Evolutionary conservation across 2,329 filamentous ascomycete genomes (phyloP), one percentile per base, ranked within the genome.

Genomic region (Elsinoe perseae): DNA sequence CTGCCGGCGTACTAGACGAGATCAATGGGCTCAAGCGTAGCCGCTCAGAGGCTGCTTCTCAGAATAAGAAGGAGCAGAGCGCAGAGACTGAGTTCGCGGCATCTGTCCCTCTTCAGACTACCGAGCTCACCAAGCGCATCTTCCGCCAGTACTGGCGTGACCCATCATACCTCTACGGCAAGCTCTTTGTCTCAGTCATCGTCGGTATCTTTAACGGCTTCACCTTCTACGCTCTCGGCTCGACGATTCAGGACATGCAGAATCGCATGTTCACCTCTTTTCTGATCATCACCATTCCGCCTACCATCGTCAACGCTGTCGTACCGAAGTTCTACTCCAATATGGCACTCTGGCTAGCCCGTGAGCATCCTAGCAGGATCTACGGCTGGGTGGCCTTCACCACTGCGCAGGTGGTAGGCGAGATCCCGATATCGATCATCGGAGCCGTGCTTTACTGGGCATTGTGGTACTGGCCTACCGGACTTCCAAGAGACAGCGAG

Each of bases 261-360:
- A 83, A 87, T 70, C 80, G 86, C 63, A 84, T 90, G 80, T 91
- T 92, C 75, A 86, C 85, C 20, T 79, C 84, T 59, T 77, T 85
- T 52, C 69, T 85, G 34, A 76, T 76, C 60, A 57, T 77, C 27
- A 68, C 75, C 38, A 69, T 89, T 54, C 84, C 86, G 0, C 83
- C 86, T 0, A 84, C 85, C 21, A 76, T 90, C 52, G 79, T 91
- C 65, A 90, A 90, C 68, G 80, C 76, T 10, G 80, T 89, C 2
- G 79, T 90, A 1, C 84, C 87, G n/a, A 89, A 87, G 62, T 91
- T 90, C 76, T 87, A 84, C 69, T 75, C 78, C 62, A 87, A 88
- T 68, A 81, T 86, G 68, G 78, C 78, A 0, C 74, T 91, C 2
- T 92, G 86, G 84, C 80, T 86, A 70, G 80, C 81, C 0, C 79